These are phyloP conservation scores for Apostasia shenzhenica DNA, from an alignment of 106 monocot genomes.

Conservation along the genomic window DNA sequence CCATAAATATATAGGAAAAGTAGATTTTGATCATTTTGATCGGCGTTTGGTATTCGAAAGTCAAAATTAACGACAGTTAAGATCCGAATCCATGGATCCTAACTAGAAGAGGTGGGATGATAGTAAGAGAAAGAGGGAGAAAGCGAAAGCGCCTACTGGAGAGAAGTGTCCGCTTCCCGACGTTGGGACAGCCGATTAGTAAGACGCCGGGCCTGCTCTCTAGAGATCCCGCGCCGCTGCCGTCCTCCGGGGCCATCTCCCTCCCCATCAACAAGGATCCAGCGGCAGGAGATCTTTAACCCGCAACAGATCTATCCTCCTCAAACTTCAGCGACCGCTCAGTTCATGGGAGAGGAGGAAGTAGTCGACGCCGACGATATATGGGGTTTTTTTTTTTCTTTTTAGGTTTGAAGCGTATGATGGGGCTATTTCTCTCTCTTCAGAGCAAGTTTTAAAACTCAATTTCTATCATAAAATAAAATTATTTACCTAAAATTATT, in stretches of 20 bases:
- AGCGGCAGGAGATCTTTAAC: background rate
- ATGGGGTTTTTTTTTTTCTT: background rate
- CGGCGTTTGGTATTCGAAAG: background rate
- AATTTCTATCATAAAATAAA: too few relatives aligned
- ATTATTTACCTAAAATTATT: too few relatives aligned
- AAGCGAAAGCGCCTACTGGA: constrained; percentile 35
- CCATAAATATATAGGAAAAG: background rate
- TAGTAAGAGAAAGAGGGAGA: background rate
- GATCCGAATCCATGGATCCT: background rate
- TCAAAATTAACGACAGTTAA: background rate
- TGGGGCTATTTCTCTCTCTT: background rate
- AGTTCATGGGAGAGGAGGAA: background rate
- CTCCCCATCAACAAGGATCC: constrained; percentile 1
- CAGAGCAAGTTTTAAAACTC: too few relatives aligned
- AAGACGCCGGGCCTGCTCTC: constrained; percentile 77
- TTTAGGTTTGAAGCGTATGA: background rate
- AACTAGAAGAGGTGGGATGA: background rate
- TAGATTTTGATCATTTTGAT: background rate
- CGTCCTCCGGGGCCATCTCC: constrained; percentile 11
- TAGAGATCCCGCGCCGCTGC: constrained; percentile 16
- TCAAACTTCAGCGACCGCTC: background rate
- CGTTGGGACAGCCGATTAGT: constrained; percentile 69
- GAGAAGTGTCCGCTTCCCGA: constrained; percentile 91
- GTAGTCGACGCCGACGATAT: background rate
- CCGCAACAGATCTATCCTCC: background rate